Evolutionary conservation across 1,284 basidiomycete genomes (phyloP).

Genomic region (Rhodotorula sp.): DNA sequence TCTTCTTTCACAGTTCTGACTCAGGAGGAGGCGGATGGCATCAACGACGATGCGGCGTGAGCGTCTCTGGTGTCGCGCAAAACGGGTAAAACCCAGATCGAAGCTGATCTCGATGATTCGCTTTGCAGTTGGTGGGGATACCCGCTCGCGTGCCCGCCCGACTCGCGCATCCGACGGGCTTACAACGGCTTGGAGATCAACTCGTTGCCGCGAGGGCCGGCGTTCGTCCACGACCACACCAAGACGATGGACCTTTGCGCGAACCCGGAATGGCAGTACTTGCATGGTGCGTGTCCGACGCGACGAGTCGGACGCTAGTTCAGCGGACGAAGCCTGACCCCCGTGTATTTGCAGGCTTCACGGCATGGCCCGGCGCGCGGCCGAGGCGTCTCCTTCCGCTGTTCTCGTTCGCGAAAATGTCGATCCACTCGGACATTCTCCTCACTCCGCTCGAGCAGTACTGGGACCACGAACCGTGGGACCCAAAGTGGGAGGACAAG

Average conservation of each 20-base stretch:
- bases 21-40: slow-evolving; percentile 48
- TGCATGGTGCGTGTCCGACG: slow-evolving; percentile 34
- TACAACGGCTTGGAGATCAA: slow-evolving; percentile 43
- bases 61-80: not conserved
- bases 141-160: slow-evolving; percentile 43
- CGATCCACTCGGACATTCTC: slow-evolving; percentile 45
- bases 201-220: slow-evolving; percentile 36
- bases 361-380: slow-evolving; percentile 40
- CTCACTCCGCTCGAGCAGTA: slow-evolving; percentile 47
- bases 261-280: slow-evolving; percentile 51
- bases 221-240: slow-evolving; percentile 54
- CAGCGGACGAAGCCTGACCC: too few species aligned
- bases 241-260: slow-evolving; percentile 56
- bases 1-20: slow-evolving; percentile 47
- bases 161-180: slow-evolving; percentile 44
- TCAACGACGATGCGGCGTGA: slow-evolving; percentile 47
- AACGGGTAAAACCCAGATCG: too few species aligned
- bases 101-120: not conserved
- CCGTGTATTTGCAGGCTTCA: slow-evolving; percentile 30
- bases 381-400: slow-evolving; percentile 43
- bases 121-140: slow-evolving; percentile 44
- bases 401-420: slow-evolving; percentile 46
- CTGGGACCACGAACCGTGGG: slow-evolving; percentile 41
- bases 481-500: slow-evolving; percentile 51
- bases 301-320: too few species aligned